A percentile compares a stretch with the other conserved stretches of the same genome.
Evolutionary conservation across 2,329 filamentous ascomycete species (phyloP).

Genomic region (Paradendryphiella salina): DNA sequence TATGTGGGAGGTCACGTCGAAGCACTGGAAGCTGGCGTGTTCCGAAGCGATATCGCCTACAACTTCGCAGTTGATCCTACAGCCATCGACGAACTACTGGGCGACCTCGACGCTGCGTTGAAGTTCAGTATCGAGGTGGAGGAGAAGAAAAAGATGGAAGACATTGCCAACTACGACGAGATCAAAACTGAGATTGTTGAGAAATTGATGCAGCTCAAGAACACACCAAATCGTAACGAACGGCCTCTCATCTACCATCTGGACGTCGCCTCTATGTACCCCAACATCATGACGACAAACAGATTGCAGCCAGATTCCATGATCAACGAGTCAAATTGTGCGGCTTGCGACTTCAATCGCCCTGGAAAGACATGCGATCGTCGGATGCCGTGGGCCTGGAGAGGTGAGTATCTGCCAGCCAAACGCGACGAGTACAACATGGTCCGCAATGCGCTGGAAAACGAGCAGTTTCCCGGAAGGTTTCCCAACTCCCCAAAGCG

Average conservation of each 20-base stretch:
- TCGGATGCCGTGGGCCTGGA: constrained; percentile 94
- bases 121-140: constrained; percentile 70
- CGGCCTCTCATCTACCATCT: constrained; percentile 93
- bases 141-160: constrained; percentile 57
- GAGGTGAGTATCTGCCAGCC: constrained; percentile 93
- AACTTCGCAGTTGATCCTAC: constrained; percentile 88
- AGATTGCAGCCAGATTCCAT: constrained; percentile 97
- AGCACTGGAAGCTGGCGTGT: constrained; percentile 97
- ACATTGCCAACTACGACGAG: constrained; percentile 57
- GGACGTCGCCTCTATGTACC: constrained; percentile 99
- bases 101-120: constrained; percentile 84
- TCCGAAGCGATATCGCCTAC: constrained; percentile 91
- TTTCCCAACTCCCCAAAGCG: constrained; percentile 69
- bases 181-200: constrained; percentile 80
- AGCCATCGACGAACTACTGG: constrained; percentile 85
- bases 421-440: constrained; percentile 99
- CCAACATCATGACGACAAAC: constrained; percentile 99
- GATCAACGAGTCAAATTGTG: constrained; percentile 94
- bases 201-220: constrained; percentile 71
- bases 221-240: constrained; percentile 82
- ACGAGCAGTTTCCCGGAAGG: constrained; percentile 87
- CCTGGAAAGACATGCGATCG: constrained; percentile 97
- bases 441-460: constrained; percentile 89
- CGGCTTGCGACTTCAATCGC: constrained; percentile 96
- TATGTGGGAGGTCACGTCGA: constrained; percentile 99